Percentiles rank a stretch among this genome's conserved stretches.
These are phyloP conservation scores for Eimeria brunetti DNA, from an alignment of 169 alveolate species.

Conservation along the genomic window DNA sequence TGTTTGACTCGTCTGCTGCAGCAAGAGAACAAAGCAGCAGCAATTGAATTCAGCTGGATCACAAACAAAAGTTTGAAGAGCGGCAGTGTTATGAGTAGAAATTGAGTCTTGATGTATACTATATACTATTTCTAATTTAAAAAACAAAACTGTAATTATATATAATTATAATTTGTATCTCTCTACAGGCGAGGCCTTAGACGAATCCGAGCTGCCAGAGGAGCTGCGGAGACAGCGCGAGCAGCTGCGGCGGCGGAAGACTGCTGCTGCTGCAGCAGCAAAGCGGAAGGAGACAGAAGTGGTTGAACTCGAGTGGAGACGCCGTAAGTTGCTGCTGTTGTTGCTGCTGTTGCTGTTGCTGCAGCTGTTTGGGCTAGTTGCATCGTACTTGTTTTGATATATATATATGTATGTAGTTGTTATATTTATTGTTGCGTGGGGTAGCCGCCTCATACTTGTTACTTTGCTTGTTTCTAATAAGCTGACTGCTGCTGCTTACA, in stretches of 20 bases:
- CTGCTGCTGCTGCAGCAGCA: constrained; percentile 74
- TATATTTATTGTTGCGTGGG: not conserved
- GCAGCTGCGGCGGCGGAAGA: constrained; percentile 51
- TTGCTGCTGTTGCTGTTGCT: not conserved
- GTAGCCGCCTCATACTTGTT: not conserved
- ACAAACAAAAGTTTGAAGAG: not conserved
- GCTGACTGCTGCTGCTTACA: not conserved
- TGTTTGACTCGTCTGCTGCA: not conserved
- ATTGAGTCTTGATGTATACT: too few species aligned
- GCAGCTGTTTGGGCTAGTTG: too few species aligned
- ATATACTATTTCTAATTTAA: too few species aligned
- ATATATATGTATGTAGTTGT: not conserved
- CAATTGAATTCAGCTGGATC: not conserved
- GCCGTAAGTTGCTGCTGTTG: constrained; percentile 44
- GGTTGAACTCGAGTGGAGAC: constrained; percentile 52
- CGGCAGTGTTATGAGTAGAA: constrained; percentile 1
- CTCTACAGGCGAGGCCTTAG: constrained; percentile 65
- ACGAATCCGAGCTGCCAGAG: constrained; percentile 72
- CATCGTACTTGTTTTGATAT: not conserved
- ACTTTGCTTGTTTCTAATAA: not conserved
- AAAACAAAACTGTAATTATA: too few species aligned
- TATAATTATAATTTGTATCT: too few species aligned
- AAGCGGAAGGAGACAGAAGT: constrained; percentile 39
- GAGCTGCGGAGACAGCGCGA: constrained; percentile 75
- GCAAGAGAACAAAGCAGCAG: not conserved